A percentile compares a stretch with the other conserved stretches of the same genome.
These are phyloP conservation scores for Claviceps arundinis DNA, from an alignment of 2,329 filamentous ascomycete genomes.

Conservation along the genomic window DNA sequence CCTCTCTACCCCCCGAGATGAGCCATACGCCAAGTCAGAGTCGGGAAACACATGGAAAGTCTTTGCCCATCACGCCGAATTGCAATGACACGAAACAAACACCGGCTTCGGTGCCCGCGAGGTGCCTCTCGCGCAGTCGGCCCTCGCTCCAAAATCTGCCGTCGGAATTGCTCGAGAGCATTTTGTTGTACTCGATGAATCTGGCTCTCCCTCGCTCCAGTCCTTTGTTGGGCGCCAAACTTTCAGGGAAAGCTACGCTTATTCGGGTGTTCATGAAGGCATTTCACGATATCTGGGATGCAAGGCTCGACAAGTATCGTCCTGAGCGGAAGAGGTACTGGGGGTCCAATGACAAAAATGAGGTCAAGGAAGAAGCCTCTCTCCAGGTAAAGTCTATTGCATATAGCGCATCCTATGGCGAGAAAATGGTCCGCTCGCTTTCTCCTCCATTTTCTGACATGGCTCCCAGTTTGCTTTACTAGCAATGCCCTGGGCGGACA, in stretches of 20 bases:
- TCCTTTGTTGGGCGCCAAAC: constrained; percentile 29
- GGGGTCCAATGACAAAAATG: not conserved
- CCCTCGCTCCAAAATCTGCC: constrained; percentile 27
- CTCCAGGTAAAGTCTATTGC: constrained; percentile 28
- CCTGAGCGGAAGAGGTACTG: constrained; percentile 4
- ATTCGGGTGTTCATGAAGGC: constrained; percentile 23
- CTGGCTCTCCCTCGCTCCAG: constrained; percentile 18
- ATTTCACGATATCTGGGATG: constrained; percentile 25
- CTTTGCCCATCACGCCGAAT: constrained; percentile 3
- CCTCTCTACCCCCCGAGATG: constrained; percentile 19
- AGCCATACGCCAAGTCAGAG: constrained; percentile 35
- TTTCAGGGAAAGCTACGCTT: constrained; percentile 29
- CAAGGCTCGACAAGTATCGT: constrained; percentile 7
- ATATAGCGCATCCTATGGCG: not conserved
- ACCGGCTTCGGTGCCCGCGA: too few species aligned
- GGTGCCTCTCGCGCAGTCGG: constrained; percentile 7
- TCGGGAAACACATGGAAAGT: constrained; percentile 28
- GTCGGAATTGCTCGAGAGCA: constrained; percentile 38
- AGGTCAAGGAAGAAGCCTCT: constrained; percentile 22
- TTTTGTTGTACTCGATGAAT: constrained; percentile 32
- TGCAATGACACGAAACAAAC: constrained; percentile 15
- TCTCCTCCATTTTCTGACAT: not conserved
- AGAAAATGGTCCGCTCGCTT: not conserved
- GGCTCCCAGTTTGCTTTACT: constrained; percentile 27
- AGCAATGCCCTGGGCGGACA: constrained; percentile 28